A percentile compares a stretch with the other conserved stretches of the same genome.
Evolutionary conservation across 169 alveolate species (phyloP).

Genomic region (Plasmodium fragile): DNA sequence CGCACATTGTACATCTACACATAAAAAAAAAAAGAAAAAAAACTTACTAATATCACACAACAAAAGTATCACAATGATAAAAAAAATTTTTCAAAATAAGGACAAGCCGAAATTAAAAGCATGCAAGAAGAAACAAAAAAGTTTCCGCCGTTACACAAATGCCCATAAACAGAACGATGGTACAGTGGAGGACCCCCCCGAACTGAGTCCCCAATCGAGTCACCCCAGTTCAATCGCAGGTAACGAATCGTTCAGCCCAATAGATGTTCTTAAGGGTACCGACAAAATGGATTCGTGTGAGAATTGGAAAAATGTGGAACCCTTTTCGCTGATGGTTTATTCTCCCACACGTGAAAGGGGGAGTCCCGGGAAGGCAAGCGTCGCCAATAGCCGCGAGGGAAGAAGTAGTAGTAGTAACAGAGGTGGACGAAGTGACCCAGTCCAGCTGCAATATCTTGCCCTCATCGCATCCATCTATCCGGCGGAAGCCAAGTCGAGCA

Average conservation of each 20-base stretch:
- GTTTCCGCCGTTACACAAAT: background rate
- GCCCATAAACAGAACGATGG: background rate
- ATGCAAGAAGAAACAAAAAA: background rate
- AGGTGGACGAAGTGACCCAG: background rate
- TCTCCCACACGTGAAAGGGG: background rate
- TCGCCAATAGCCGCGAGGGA: background rate
- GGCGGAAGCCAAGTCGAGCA: background rate
- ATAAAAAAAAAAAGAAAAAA: background rate
- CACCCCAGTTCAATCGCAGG: background rate
- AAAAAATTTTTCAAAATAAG: background rate
- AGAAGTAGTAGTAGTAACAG: background rate
- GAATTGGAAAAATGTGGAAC: background rate
- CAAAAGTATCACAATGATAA: background rate
- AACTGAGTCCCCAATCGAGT: background rate
- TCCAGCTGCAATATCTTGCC: constrained; percentile 17
- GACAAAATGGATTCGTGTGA: background rate
- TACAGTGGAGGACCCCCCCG: background rate
- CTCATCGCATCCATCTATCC: constrained; percentile 24
- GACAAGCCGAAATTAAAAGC: background rate
- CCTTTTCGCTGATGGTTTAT: background rate
- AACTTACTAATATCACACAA: background rate
- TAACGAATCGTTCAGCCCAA: background rate
- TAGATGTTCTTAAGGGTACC: background rate
- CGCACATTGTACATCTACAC: background rate
- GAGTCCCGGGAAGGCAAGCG: background rate